Conservation (phyloP, 495 filamentous ascomycete genomes). For the Haplographium delicatum region DNA sequence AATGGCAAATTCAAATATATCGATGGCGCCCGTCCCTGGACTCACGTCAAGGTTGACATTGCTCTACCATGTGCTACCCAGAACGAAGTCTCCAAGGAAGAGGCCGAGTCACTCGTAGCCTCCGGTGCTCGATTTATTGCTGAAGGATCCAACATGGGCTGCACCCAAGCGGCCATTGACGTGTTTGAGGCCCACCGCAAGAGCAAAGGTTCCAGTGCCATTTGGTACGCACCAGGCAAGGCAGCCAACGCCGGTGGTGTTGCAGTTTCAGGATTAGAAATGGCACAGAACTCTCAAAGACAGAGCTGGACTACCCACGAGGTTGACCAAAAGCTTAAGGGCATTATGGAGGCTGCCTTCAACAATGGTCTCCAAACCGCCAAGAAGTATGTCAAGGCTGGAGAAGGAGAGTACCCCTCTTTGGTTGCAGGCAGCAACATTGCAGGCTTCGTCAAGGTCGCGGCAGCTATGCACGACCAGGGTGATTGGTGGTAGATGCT, state of each 20-base stretch:
- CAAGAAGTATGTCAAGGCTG: conserved; percentile 72
- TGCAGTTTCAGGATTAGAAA: conserved; percentile 95
- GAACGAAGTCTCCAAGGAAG: conserved; percentile 90
- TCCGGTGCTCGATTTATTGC: conserved; percentile 81
- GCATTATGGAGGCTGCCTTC: conserved; percentile 94
- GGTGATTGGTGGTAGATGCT: conserved; percentile 82
- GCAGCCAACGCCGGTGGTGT: conserved; percentile 98
- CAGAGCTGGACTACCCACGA: conserved; percentile 81
- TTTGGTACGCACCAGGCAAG: conserved; percentile 97
- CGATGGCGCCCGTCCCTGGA: conserved; percentile 85
- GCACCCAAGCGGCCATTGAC: conserved; percentile 91
- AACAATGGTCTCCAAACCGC: conserved; percentile 85
- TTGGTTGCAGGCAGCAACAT: conserved; percentile 94
- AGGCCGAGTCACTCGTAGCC: conserved; percentile 75
- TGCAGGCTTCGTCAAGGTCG: conserved; percentile 96
- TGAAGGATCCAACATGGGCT: conserved; percentile 98
- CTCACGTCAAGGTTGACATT: conserved; percentile 82
- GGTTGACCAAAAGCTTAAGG: conserved; percentile 87
- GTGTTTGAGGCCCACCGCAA: conserved; percentile 81
- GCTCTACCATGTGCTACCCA: conserved; percentile 92
- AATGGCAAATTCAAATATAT: conserved; percentile 78
- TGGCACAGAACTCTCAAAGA: conserved; percentile 94
- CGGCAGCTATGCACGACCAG: conserved; percentile 88
- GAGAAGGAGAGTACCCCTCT: conserved; percentile 79
- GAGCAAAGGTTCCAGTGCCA: conserved; percentile 61